These are phyloP conservation scores for Helianthus annuus DNA, from an alignment of 129 eudicot genomes.

Conservation along the genomic window HanXRQr2.0-SUNRISE NC_035434.2:24732033-24732532, in stretches of 20 bases:
- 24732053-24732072: no score
- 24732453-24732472: conserved; percentile 36
- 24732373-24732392: conserved; percentile 57
- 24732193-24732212: conserved; percentile 66
- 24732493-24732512: conserved; percentile 68
- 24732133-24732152: no score
- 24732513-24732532: conserved; percentile 72
- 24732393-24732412: conserved; percentile 56
- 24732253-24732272: conserved; percentile 19
- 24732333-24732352: conserved; percentile 67
- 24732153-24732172: not conserved
- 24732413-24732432: conserved; percentile 87
- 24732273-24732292: conserved; percentile 37
- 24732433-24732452: conserved; percentile 50
- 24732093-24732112: not conserved
- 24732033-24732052: no score
- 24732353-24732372: conserved; percentile 81
- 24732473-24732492: conserved; percentile 66
- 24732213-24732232: conserved; percentile 64
- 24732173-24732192: not conserved
- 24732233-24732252: conserved; percentile 25
- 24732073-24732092: no score
- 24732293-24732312: conserved; percentile 52
- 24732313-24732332: conserved; percentile 67
- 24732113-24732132: not conserved